Percentiles rank a stretch among this genome's conserved stretches.
phyloP scores from a whole-genome alignment of 2,329 filamentous ascomycete genomes.

The Neopestalotiopsis sp. region DNA sequence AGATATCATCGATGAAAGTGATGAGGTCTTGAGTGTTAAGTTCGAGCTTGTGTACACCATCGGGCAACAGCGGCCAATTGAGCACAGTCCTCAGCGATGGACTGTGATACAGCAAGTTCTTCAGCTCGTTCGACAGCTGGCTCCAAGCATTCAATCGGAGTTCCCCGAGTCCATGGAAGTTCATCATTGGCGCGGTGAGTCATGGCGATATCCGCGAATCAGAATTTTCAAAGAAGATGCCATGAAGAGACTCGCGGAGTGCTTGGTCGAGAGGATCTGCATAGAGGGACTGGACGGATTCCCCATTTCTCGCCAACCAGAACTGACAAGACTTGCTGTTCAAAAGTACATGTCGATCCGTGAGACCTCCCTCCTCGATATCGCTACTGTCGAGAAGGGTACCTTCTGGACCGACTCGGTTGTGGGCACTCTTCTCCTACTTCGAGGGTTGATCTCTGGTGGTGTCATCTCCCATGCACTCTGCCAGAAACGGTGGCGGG shows the following conservation, averaged over 20 bases:
- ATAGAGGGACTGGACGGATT: constrained; percentile 46
- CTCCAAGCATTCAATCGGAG: constrained; percentile 29
- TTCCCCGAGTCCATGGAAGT: constrained; percentile 47
- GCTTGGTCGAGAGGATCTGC: constrained; percentile 48
- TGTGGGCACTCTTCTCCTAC: constrained; percentile 47
- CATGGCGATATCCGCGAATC: constrained; percentile 50
- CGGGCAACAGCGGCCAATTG: constrained; percentile 55
- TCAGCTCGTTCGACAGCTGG: constrained; percentile 41
- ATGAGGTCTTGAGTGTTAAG: constrained; percentile 65
- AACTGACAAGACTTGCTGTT: constrained; percentile 37
- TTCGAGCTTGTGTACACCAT: constrained; percentile 71
- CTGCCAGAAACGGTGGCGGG: constrained; percentile 65
- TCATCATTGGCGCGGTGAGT: constrained; percentile 26
- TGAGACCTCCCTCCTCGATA: constrained; percentile 32
- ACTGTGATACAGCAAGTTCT: constrained; percentile 58
- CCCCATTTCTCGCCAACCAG: constrained; percentile 44
- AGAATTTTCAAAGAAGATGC: constrained; percentile 50
- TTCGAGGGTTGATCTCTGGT: constrained; percentile 61
- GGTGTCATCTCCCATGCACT: constrained; percentile 61
- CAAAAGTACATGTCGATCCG: constrained; percentile 50
- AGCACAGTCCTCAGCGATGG: constrained; percentile 64
- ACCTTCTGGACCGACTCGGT: constrained; percentile 43
- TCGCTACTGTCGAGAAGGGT: constrained; percentile 41
- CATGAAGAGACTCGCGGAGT: constrained; percentile 33
- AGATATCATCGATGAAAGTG: constrained; percentile 70